Evolutionary conservation across 805 yeast species (phyloP).

Genomic region (Debaryomyces maramus): DNA sequence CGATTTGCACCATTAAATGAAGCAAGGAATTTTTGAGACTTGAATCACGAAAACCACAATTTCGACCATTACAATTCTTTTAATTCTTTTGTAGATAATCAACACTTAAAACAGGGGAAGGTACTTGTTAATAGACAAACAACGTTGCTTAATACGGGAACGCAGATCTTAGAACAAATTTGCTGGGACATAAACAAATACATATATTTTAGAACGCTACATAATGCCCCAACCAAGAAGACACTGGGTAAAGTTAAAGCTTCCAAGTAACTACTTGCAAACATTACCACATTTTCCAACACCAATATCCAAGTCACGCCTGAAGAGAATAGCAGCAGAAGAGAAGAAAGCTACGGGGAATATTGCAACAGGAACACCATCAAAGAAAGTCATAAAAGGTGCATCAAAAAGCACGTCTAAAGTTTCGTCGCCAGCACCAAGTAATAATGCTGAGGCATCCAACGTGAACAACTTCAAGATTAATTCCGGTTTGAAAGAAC

Average conservation of each 20-base stretch:
- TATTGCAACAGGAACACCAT: constrained; percentile 1
- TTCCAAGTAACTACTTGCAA: constrained; percentile 29
- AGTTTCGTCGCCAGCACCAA: constrained; percentile 30
- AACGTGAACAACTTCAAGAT: constrained; percentile 24
- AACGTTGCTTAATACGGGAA: too few species aligned
- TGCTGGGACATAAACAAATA: too few species aligned
- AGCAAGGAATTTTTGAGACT: too few species aligned
- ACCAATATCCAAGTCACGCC: constrained; percentile 29
- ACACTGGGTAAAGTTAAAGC: constrained; percentile 32
- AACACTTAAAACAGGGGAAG: too few species aligned
- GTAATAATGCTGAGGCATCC: constrained; percentile 9
- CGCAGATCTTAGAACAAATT: too few species aligned
- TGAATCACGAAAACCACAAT: too few species aligned
- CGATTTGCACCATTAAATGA: too few species aligned
- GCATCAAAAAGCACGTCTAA: constrained; percentile 16
- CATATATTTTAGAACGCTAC: too few species aligned
- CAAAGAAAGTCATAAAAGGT: neutral
- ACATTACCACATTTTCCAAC: constrained; percentile 37
- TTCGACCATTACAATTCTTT: too few species aligned
- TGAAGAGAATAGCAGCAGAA: constrained; percentile 32
- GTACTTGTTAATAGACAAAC: too few species aligned
- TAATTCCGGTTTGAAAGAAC: constrained; percentile 41
- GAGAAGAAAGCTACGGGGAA: constrained; percentile 20
- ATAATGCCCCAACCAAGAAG: constrained; percentile 38
- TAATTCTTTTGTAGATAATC: too few species aligned